Evolutionary conservation across 179 eudicot species (phyloP), one percentile per base, ranked within the genome.

Genomic region (Drosera spatulata): DNA sequence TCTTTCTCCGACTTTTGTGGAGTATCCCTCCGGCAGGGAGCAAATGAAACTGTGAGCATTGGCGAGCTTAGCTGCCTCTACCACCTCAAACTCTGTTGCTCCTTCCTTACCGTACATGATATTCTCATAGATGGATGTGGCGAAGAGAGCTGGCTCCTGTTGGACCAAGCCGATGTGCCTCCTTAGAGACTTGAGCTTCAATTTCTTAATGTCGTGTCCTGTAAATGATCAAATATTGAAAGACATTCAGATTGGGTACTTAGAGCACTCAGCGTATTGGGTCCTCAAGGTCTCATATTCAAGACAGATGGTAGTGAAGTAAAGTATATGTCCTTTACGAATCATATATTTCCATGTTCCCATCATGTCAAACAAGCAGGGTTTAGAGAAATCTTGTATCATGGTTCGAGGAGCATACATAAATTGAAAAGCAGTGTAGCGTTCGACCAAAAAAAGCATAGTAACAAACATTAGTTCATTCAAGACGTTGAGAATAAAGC

Each of bases 101-200:
- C 80, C 97, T n/a, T 89, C 97, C 75, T 79, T 89, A 6, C 99
- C 99, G 42, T 94, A 94, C 8, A 85, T 69, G 54, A 94, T 94
- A 78, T 94, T 94, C 63, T 94, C 96, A 10, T 79, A 87, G 63
- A 94, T 94, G 14, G 97, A 72, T 41, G 97, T 85, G 40, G 95
- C 97, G 41, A 94, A 94, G 39, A 94, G 84, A 62, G 99, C 91
- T 0, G 97, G 99, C 55, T 94, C 99, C 72, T 94, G 99, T 61
- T 86, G 95, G 55, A 94, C 99, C 49, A 94, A 66, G 50, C 99
- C 97, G 40, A 89, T 90, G 78, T 80, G 88, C 53, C 70, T 83
- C 50, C 99, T 71, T 5, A 89, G 74, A 55, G 94, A 86, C 71
- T 83, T 94, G 42, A 86, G 81, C 77, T 83, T 90, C 38, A 94